Base-by-base conservation (phyloP, 2,329 filamentous ascomycete genomes). In the Fusarium oxysporum region DNA sequence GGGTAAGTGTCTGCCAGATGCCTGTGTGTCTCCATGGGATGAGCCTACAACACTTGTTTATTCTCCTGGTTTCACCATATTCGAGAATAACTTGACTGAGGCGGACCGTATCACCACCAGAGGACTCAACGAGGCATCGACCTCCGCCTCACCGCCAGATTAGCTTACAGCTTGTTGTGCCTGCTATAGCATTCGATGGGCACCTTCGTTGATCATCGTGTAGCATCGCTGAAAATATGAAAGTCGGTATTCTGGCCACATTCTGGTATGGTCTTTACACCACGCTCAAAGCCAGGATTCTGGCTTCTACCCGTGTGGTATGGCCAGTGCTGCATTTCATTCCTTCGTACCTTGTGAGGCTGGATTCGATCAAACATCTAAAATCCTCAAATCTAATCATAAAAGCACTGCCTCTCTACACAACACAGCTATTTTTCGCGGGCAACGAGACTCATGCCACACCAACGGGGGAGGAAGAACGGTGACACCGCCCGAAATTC, bases 41-140 rank as follows among this genome's bases (percentile, higher is more conserved):
- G 56, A 64, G 68, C 57, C 63, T 63, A 63, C 33, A 72, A 66
- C 58, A 64, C 50, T 69, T 72, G 35, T 50, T 44, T 66, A 70
- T 71, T 69, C 57, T 72, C 59, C 69, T 69, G 47, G 75, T 78
- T 70, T 47, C 72, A 78, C 76, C 50, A 71, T 76, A 75, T 78
- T 78, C 74, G 76, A 78, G 69, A 73, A 73, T 71, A 76, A 65
- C 72, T 74, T 77, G 75, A 62, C 64, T 71, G 60, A 70, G 60
- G 68, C 57, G 73, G 60, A 41, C 55, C 37, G 76, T 76, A 68
- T 71, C 62, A 76, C 75, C 65, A 40, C 58, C 50, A 70, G 65
- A 56, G 50, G 53, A 71, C 59, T 71, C 57, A 61, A 61, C 62
- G 51, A 72, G 65, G 63, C 53, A 57, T 53, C 53, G 56, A 43